Evolutionary conservation across 2,329 filamentous ascomycete species (phyloP), one percentile per base, ranked within the genome.

Genomic region (Coniochaeta hoffmannii): DNA sequence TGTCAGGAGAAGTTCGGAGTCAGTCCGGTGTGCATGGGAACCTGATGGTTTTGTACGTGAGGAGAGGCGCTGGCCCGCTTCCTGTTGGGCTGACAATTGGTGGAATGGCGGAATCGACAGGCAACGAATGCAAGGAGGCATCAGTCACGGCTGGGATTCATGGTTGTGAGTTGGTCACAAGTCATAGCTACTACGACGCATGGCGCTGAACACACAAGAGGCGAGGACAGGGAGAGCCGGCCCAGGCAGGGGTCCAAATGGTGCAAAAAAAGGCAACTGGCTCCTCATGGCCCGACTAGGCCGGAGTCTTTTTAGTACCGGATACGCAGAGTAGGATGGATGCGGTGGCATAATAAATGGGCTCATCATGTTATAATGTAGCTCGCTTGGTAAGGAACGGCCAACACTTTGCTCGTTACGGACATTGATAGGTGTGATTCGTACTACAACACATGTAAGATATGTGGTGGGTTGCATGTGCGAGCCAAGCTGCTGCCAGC

Each of bases 401-500:
- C 41, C 19, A 46, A 46, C 26, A 19, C 41, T 22, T 46, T 28
- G 26, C 41, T 46, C 22, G 41, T 28, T 46, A 46, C 41, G 41
- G 22, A n/a, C 41, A n/a, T 28, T n/a, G n/a, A 11, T 26, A 12
- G 6, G 41, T 28, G 41, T 46, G 41, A 46, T 46, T 46, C 22
- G 41, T 46, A 28, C 41, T n/a, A 46, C 41, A 28, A 46, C 41
- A 46, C 41, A 22, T 46, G 41, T 46, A 46, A 46, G 41, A 46
- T 46, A n/a, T 46, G 41, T 15, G 41, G 41, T 46, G 41, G 41
- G 26, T 46, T 46, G 15, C 41, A 46, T 46, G 22, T 26, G 17
- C 11, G 41, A 46, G 41, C 41, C 41, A 46, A 46, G 41, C 2
- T 28, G 24, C 41, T 22, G 22, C 12, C 30, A 32, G 12, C 9